Conservation (phyloP, 1,284 basidiomycete genomes). For the Pseudozyma thailandica region DNA sequence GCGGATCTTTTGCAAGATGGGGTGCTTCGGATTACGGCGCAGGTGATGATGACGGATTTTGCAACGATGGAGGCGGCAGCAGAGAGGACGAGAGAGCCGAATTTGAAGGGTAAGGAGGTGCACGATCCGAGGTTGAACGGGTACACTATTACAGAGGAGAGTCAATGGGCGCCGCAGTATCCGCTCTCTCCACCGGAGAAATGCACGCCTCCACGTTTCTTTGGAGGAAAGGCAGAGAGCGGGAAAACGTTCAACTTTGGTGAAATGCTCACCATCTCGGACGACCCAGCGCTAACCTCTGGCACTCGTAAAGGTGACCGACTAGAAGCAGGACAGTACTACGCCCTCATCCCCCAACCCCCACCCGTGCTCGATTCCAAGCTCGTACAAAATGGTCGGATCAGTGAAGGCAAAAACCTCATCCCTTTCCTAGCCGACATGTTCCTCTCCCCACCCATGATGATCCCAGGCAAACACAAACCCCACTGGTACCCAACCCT, state of each 20-base stretch:
- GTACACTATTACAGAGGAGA: conserved; percentile 17
- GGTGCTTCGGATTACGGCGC: conserved; percentile 25
- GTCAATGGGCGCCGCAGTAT: conserved; percentile 28
- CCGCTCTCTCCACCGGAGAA: conserved; percentile 15
- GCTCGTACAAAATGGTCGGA: conserved; percentile 1
- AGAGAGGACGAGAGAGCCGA: background rate
- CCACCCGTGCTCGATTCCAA: background rate
- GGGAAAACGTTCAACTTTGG: conserved; percentile 34
- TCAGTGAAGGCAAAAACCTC: conserved; percentile 8
- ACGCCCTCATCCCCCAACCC: conserved; percentile 11
- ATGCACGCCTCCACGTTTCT: conserved; percentile 3
- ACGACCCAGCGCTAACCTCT: conserved; percentile 16
- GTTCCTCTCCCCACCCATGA: conserved; percentile 34
- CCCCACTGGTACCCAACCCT: conserved; percentile 48
- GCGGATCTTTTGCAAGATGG: conserved; percentile 40
- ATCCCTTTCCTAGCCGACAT: conserved; percentile 50
- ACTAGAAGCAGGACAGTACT: conserved; percentile 25
- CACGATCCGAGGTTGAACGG: conserved; percentile 30
- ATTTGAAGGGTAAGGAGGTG: background rate
- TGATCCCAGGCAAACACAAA: conserved; percentile 26
- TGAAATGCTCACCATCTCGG: conserved; percentile 15
- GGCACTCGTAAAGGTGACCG: background rate
- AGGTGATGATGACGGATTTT: conserved; percentile 45
- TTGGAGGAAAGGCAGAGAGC: conserved; percentile 6
- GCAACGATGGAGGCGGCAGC: conserved; percentile 11